phyloP scores from a whole-genome alignment of 108 stramenopile genomes.

The Cyclostephanos tholiformis region DNA sequence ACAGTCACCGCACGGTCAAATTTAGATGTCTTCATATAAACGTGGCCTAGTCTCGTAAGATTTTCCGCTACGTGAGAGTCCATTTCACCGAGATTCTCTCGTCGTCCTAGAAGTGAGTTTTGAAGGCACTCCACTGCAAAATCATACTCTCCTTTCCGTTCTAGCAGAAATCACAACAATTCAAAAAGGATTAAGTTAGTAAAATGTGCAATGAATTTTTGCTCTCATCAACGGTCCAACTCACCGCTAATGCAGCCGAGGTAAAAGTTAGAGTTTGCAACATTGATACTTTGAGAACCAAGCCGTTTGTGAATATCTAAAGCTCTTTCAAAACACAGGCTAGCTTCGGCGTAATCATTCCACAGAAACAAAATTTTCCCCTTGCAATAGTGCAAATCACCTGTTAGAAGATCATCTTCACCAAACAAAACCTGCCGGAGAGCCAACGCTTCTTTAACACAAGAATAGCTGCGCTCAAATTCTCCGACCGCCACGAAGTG shows the following conservation, averaged over 20 bases:
- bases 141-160: constrained; percentile 29
- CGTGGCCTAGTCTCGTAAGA: constrained; percentile 38
- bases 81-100: constrained; percentile 27
- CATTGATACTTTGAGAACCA: constrained; percentile 16
- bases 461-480: constrained; percentile 48
- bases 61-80: constrained; percentile 30
- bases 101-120: constrained; percentile 33
- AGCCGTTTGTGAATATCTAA: constrained; percentile 26
- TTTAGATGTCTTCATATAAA: constrained; percentile 34
- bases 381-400: constrained; percentile 47
- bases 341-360: constrained; percentile 44
- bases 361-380: constrained; percentile 47
- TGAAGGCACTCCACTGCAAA: constrained; percentile 35
- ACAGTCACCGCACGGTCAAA: constrained; percentile 35
- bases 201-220: not conserved
- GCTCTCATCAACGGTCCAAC: not conserved
- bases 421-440: constrained; percentile 36
- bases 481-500: constrained; percentile 44
- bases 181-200: not conserved
- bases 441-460: constrained; percentile 46
- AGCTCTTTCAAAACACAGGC: constrained; percentile 39
- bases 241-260: constrained; percentile 41
- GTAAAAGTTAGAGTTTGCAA: constrained; percentile 41
- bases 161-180: constrained; percentile 3
- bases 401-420: constrained; percentile 32